These are phyloP conservation scores for Phytophthora brassicae DNA, from an alignment of 352 stramenopile species.

Conservation along the genomic window DNA sequence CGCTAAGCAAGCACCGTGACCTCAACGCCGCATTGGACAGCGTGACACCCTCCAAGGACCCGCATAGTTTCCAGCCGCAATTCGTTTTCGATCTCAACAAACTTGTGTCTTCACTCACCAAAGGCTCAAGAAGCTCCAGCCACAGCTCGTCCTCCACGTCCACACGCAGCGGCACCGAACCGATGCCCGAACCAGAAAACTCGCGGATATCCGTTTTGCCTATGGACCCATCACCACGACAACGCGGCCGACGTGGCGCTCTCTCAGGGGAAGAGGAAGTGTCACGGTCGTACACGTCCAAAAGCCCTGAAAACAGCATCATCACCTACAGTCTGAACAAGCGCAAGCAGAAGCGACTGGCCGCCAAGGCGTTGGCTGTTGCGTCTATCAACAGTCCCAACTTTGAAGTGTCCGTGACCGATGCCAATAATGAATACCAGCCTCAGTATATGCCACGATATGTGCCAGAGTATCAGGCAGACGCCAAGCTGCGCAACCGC, in stretches of 20 bases:
- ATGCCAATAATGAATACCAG: conserved; percentile 29
- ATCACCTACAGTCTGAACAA: conserved; percentile 62
- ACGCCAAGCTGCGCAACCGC: conserved; percentile 24
- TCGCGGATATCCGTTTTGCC: conserved; percentile 38
- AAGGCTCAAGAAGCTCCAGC: conserved; percentile 23
- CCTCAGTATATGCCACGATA: conserved; percentile 41
- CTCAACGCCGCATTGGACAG: conserved; percentile 47
- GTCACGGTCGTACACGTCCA: conserved; percentile 15
- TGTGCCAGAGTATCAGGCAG: conserved; percentile 35
- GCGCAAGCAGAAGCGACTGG: conserved; percentile 57
- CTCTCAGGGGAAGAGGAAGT: conserved; percentile 40
- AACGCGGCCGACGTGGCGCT: conserved; percentile 43
- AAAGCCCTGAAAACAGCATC: conserved; percentile 44
- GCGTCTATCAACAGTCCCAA: conserved; percentile 26
- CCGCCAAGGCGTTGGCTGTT: conserved; percentile 37
- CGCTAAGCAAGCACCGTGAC: conserved; percentile 32
- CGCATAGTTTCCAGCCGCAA: conserved; percentile 42
- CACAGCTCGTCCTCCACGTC: conserved; percentile 42
- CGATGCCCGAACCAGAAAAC: conserved; percentile 24
- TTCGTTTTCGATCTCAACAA: conserved; percentile 64
- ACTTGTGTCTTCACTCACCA: conserved; percentile 48
- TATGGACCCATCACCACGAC: conserved; percentile 15
- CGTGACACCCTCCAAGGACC: conserved; percentile 32
- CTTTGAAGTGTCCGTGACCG: conserved; percentile 38
- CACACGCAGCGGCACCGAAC: conserved; percentile 17